Conservation (phyloP, 2,329 filamentous ascomycete species). For the Amauroascus verrucosus region DNA sequence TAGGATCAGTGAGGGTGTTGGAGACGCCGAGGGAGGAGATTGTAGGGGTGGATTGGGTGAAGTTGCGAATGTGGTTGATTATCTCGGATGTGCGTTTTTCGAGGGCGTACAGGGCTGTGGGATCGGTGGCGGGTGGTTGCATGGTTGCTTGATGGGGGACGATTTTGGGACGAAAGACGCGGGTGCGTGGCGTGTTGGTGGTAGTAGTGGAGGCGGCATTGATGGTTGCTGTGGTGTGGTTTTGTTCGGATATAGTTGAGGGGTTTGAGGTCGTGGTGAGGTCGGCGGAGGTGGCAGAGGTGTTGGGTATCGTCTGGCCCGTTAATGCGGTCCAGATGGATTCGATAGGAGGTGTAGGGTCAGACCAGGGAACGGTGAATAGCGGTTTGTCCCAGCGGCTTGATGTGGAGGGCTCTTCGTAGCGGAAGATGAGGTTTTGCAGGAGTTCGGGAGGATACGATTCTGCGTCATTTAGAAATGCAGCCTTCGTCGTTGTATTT, state of each 20-base stretch:
- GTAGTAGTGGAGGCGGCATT: neutral
- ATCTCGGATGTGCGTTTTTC: slow-evolving; percentile 36
- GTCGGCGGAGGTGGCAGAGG: slow-evolving; percentile 10
- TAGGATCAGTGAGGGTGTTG: slow-evolving; percentile 7
- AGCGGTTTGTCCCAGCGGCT: slow-evolving; percentile 56
- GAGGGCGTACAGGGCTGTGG: slow-evolving; percentile 35
- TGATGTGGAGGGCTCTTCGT: slow-evolving; percentile 58
- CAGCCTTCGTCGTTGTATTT: neutral
- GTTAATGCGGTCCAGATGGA: slow-evolving; percentile 52
- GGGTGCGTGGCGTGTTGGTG: slow-evolving; percentile 1
- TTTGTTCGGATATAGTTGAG: neutral
- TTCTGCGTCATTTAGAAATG: slow-evolving; percentile 23
- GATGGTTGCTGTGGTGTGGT: slow-evolving; percentile 11
- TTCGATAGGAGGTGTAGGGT: slow-evolving; percentile 45
- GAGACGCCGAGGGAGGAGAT: slow-evolving; percentile 25
- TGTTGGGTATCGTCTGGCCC: slow-evolving; percentile 27
- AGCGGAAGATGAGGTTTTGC: slow-evolving; percentile 54
- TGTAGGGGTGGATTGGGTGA: slow-evolving; percentile 31
- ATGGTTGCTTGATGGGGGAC: slow-evolving; percentile 35
- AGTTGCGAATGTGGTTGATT: slow-evolving; percentile 33
- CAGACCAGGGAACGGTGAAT: slow-evolving; percentile 51
- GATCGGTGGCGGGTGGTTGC: slow-evolving; percentile 31
- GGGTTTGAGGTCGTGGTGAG: slow-evolving; percentile 15
- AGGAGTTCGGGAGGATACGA: slow-evolving; percentile 48
- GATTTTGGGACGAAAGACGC: slow-evolving; percentile 18